These are phyloP conservation scores for Termitomyces eurrhizus DNA, from an alignment of 768 basidiomycete genomes.

Conservation along the genomic window DNA sequence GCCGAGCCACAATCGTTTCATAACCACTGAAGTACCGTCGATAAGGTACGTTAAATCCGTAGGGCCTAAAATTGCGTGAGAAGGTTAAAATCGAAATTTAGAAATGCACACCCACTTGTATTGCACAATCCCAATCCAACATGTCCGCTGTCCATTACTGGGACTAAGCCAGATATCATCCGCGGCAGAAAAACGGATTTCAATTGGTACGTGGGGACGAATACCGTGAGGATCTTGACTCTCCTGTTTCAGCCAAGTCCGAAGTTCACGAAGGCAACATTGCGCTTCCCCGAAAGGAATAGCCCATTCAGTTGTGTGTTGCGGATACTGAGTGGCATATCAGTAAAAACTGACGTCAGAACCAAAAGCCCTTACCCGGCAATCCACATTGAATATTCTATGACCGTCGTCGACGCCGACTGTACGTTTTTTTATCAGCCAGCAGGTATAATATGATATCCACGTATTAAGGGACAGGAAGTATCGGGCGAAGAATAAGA, in stretches of 20 bases:
- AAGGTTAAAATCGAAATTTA: conserved; percentile 3
- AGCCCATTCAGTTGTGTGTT: conserved; percentile 96
- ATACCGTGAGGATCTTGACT: conserved; percentile 65
- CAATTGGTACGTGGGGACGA: conserved; percentile 88
- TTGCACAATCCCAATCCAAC: conserved; percentile 98
- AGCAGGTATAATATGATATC: conserved; percentile 61
- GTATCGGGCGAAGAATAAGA: conserved; percentile 75
- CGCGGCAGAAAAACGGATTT: conserved; percentile 81
- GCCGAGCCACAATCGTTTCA: conserved; percentile 61
- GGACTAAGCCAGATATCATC: conserved; percentile 98
- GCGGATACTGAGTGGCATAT: conserved; percentile 57
- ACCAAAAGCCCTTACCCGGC: conserved; percentile 55
- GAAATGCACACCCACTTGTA: conserved; percentile 66
- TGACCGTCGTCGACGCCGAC: conserved; percentile 74
- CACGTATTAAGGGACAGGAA: conserved; percentile 57
- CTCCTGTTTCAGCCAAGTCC: conserved; percentile 68
- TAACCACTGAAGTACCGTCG: conserved; percentile 71
- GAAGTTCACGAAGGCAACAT: conserved; percentile 68
- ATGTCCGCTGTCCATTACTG: conserved; percentile 69
- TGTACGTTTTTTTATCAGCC: conserved; percentile 55
- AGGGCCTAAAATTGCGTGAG: conserved; percentile 54
- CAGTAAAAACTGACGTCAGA: background rate
- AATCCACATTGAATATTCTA: conserved; percentile 90
- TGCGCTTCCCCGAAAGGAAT: conserved; percentile 69
- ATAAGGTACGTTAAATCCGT: conserved; percentile 80